These are phyloP conservation scores for Globisporangium camurandrum DNA, from an alignment of 352 stramenopile species.

Conservation along the genomic window DNA sequence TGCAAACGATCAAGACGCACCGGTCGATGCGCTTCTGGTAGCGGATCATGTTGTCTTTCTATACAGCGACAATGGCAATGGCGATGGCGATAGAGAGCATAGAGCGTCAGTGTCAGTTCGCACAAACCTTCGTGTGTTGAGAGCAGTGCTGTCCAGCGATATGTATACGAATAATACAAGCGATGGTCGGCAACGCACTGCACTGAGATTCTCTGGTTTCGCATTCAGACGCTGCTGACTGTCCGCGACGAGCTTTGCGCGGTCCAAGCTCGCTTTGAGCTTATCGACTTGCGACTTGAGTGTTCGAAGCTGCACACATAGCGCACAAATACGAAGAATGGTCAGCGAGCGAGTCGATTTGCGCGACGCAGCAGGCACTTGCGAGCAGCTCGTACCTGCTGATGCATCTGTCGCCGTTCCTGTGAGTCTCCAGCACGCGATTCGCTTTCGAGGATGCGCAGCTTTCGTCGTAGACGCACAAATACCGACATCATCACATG, in stretches of 20 bases:
- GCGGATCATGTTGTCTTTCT: constrained; percentile 63
- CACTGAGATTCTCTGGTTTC: constrained; percentile 28
- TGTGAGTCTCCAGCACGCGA: constrained; percentile 70
- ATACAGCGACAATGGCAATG: too few species aligned
- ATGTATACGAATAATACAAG: too few species aligned
- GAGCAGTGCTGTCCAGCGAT: too few species aligned
- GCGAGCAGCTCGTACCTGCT: constrained; percentile 23
- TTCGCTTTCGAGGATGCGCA: constrained; percentile 81
- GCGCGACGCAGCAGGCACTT: too few species aligned
- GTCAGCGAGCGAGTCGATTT: too few species aligned
- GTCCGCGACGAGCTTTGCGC: constrained; percentile 65
- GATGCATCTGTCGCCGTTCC: constrained; percentile 76
- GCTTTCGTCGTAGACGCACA: constrained; percentile 14
- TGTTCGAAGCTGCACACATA: constrained; percentile 37
- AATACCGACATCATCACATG: too few species aligned
- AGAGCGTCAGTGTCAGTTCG: not conserved
- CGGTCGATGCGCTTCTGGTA: constrained; percentile 69
- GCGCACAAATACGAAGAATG: not conserved
- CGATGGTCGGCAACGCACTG: constrained; percentile 23
- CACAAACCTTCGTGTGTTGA: too few species aligned
- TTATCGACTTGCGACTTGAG: constrained; percentile 84
- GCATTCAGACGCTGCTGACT: constrained; percentile 52
- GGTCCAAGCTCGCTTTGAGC: constrained; percentile 76
- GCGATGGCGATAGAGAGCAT: not conserved
- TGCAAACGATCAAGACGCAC: constrained; percentile 19